Evolutionary conservation across 805 yeast genomes (phyloP).

Genomic region (Lachancea kluyveri): DNA sequence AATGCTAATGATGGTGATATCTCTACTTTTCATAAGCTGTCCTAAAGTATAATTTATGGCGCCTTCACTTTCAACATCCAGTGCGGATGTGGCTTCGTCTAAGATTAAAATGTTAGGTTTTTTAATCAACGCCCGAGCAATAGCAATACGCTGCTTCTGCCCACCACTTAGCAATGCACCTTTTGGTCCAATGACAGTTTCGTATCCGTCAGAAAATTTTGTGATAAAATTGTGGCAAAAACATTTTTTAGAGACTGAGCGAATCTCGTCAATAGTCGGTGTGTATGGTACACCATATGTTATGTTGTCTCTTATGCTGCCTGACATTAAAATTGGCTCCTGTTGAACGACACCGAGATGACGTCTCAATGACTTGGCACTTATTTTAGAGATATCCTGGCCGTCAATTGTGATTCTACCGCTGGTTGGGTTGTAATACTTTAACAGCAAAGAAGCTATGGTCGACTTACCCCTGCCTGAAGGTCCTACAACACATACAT

Average conservation of each 20-base stretch:
- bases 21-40: constrained; percentile 48
- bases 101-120: constrained; percentile 65
- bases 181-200: constrained; percentile 66
- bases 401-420: constrained; percentile 49
- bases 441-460: constrained; percentile 48
- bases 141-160: constrained; percentile 79
- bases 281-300: constrained; percentile 63
- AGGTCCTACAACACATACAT: constrained; percentile 73
- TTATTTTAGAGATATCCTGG: constrained; percentile 42
- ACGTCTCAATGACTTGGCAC: constrained; percentile 48
- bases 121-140: constrained; percentile 78
- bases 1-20: constrained; percentile 77
- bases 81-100: constrained; percentile 88
- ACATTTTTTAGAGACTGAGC: constrained; percentile 43
- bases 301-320: constrained; percentile 73
- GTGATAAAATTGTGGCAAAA: constrained; percentile 56
- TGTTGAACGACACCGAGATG: constrained; percentile 73
- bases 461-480: constrained; percentile 95
- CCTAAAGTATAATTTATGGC: constrained; percentile 79
- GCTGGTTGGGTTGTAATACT: constrained; percentile 44
- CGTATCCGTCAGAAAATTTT: constrained; percentile 56
- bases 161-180: constrained; percentile 78
- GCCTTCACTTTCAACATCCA: constrained; percentile 67
- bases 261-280: constrained; percentile 47
- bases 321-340: constrained; percentile 70